Evolutionary conservation across 2,329 filamentous ascomycete genomes (phyloP).

Genomic region (Penicillium brevicompactum): DNA sequence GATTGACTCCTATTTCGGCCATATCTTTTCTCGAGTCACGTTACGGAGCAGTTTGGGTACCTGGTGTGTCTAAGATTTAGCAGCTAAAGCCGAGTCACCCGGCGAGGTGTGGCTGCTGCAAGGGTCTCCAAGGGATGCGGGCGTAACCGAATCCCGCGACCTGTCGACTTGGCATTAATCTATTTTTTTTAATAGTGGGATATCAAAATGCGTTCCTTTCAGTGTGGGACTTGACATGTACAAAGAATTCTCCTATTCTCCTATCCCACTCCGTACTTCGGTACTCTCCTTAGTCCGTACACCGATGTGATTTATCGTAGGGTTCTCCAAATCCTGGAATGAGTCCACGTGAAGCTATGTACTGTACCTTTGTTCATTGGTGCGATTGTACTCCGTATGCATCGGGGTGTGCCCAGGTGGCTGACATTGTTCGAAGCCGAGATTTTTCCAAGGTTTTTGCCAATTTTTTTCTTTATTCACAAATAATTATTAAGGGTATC

Average conservation of each 20-base stretch:
- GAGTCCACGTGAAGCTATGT: too few species aligned
- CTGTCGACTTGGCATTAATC: conserved; percentile 7
- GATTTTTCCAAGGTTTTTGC: too few species aligned
- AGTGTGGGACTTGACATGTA: background rate
- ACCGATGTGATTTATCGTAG: too few species aligned
- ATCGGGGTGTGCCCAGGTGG: too few species aligned
- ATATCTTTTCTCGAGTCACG: background rate
- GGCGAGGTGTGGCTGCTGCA: conserved; percentile 1
- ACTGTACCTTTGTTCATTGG: too few species aligned
- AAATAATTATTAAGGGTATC: too few species aligned
- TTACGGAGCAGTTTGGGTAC: background rate
- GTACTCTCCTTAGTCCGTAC: too few species aligned
- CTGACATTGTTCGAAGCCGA: too few species aligned
- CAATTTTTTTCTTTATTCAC: too few species aligned
- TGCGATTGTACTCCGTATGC: too few species aligned
- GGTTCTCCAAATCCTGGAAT: too few species aligned
- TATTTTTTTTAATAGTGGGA: background rate
- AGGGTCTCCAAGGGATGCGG: conserved; percentile 9
- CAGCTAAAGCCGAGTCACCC: background rate
- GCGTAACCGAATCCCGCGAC: conserved; percentile 2
- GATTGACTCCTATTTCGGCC: background rate
- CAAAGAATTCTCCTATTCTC: background rate
- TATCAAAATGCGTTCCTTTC: background rate
- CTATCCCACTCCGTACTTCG: too few species aligned
- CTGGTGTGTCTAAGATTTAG: background rate